Evolutionary conservation across 2,329 filamentous ascomycete genomes (phyloP), one percentile per base, ranked within the genome.

Genomic region (Diaporthe destruens): DNA sequence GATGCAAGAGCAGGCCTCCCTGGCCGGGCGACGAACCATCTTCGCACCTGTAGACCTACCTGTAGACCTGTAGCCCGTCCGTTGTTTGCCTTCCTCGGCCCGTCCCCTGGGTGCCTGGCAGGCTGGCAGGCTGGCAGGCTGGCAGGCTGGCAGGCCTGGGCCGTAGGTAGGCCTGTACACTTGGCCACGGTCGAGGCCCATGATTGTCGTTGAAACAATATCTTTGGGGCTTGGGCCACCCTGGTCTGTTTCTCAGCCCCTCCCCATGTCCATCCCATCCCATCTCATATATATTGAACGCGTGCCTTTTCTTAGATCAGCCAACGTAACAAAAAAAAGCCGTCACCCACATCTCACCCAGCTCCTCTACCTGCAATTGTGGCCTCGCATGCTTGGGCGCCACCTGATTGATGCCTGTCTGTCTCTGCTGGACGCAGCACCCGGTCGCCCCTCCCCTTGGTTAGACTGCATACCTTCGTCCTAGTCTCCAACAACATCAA

Each of bases 171-270:
- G 29, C 29, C 29, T 29, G 5, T 5, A 29, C 29, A 49, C 39
- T 42, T 49, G 61, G 61, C 39, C 56, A 44, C 18, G 57, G 36
- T 61, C 57, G 16, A 44, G 57, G 56, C 29, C 36, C 32, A 23
- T 57, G 55, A 29, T 61, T 47, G 29, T 25, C 61, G 32, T 66
- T 39, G 61, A 39, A 25, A 66, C 51, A 53, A 65, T 65, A 51
- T 65, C 44, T 65, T 53, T 42, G 39, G 39, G 39, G 39, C 6
- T 42, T 42, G 39, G 32, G 18, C 54, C 47, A 51, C 47, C 54
- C 32, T n/a, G 32, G 39, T 39, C 39, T 11, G 23, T 47, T 23
- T 61, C 57, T 29, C 57, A n/a, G 47, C 39, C 32, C 29, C 32
- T 66, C 47, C 61, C 61, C 61, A 20, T 66, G 47, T 53, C 61